Percentiles rank a stretch among this genome's conserved stretches.
Conservation (phyloP, 192 early-diverging fungal genomes). For the Podila horticola region DNA sequence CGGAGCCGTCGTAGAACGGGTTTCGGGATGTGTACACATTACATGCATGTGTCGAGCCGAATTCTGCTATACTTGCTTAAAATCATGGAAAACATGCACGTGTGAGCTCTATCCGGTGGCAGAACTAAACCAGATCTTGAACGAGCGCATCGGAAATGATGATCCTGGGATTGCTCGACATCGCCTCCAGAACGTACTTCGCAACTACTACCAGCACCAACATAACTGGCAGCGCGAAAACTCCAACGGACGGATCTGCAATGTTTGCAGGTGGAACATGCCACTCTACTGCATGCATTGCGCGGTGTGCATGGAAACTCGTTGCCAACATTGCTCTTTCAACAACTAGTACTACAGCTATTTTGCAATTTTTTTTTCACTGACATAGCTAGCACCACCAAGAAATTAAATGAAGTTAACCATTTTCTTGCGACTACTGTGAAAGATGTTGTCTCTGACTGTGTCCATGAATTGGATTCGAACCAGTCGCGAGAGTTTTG, state of each 20-base stretch:
- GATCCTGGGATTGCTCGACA: slow-evolving; percentile 14
- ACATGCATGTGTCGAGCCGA: slow-evolving; percentile 23
- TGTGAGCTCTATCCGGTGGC: slow-evolving; percentile 20
- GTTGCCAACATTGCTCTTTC: slow-evolving; percentile 12
- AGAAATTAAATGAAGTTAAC: no score
- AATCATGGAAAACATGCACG: slow-evolving; percentile 18
- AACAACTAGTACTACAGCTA: slow-evolving; percentile 5
- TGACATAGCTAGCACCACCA: no score
- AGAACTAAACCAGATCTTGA: slow-evolving; percentile 16
- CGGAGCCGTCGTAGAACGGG: slow-evolving; percentile 22
- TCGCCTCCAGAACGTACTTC: slow-evolving; percentile 29
- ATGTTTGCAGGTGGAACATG: slow-evolving; percentile 12
- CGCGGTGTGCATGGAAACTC: slow-evolving; percentile 12
- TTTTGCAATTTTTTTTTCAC: no score
- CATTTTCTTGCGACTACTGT: no score
- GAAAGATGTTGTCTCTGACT: no score
- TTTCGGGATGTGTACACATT: slow-evolving; percentile 15
- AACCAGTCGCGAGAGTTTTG: no score
- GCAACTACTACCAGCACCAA: slow-evolving; percentile 25
- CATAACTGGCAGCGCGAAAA: slow-evolving; percentile 10
- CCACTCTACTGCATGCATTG: slow-evolving; percentile 17
- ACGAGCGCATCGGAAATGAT: slow-evolving; percentile 24
- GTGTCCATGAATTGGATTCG: no score
- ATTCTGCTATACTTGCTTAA: slow-evolving; percentile 28
- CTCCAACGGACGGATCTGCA: background rate